Evolutionary conservation across 352 stramenopile genomes (phyloP).

Genomic region (Globisporangium rhizosaccharum): DNA sequence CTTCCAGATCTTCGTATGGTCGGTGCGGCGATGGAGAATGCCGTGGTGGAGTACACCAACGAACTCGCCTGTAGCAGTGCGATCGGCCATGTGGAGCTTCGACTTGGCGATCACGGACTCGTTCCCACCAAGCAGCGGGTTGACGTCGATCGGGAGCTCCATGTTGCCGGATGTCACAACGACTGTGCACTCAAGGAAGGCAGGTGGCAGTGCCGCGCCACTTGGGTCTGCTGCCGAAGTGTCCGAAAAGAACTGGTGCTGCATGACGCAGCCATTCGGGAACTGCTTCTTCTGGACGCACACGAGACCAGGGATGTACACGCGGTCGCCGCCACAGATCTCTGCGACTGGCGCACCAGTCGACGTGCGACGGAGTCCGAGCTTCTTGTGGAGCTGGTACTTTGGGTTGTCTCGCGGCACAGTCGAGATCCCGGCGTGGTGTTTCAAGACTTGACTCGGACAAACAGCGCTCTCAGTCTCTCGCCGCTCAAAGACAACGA

Average conservation of each 20-base stretch:
- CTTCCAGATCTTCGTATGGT: constrained; percentile 34
- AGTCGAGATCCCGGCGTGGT: background rate
- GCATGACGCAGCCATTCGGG: constrained; percentile 20
- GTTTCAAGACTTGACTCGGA: constrained; percentile 7
- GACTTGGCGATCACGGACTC: constrained; percentile 8
- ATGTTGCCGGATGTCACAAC: constrained; percentile 20
- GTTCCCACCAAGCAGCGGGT: constrained; percentile 10
- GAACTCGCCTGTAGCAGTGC: constrained; percentile 33
- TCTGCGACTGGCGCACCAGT: constrained; percentile 17
- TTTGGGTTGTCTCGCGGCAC: constrained; percentile 1
- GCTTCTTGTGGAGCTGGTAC: constrained; percentile 9
- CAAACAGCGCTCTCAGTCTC: background rate
- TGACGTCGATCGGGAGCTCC: constrained; percentile 7
- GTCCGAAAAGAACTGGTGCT: constrained; percentile 21
- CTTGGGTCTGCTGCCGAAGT: background rate
- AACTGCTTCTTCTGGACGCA: constrained; percentile 22
- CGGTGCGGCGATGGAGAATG: constrained; percentile 21
- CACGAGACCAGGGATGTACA: constrained; percentile 26
- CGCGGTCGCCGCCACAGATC: constrained; percentile 28
- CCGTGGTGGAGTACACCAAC: constrained; percentile 30
- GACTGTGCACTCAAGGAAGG: constrained; percentile 23
- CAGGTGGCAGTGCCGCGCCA: background rate
- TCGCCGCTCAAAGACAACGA: constrained; percentile 26
- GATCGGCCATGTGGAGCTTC: constrained; percentile 18
- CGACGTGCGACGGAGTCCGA: constrained; percentile 11